Conservation (phyloP, 2,329 filamentous ascomycete species). For the Endoconidiophora laricicola region DNA sequence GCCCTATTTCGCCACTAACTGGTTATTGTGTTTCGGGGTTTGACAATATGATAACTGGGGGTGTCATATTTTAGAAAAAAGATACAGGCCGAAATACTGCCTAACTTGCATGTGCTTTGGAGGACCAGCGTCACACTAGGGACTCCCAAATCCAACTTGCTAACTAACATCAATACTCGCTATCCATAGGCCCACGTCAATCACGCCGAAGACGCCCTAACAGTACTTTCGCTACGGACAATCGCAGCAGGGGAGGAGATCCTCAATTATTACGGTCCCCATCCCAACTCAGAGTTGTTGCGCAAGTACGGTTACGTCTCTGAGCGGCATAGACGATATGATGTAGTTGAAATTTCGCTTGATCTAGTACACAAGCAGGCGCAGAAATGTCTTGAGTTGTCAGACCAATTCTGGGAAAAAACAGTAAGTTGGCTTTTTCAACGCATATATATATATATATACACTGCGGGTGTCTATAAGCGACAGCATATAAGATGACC, state of each 20-base stretch:
- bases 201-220: conserved; percentile 38
- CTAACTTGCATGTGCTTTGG: no score
- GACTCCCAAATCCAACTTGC: neutral
- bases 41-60: no score
- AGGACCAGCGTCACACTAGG: no score
- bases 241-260: conserved; percentile 61
- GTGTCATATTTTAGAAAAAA: no score
- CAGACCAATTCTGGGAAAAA: conserved; percentile 24
- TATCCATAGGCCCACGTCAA: conserved; percentile 32
- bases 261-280: conserved; percentile 76
- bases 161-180: conserved; percentile 3
- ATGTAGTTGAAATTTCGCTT: conserved; percentile 66
- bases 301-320: conserved; percentile 82
- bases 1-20: neutral
- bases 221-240: conserved; percentile 52
- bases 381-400: conserved; percentile 23
- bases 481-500: no score
- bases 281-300: conserved; percentile 67
- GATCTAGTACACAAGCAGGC: conserved; percentile 34
- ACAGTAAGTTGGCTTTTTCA: conserved; percentile 22
- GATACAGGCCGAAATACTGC: no score
- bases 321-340: conserved; percentile 56
- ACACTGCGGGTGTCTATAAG: no score
- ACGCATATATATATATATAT: no score
- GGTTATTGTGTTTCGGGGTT: no score